Conservation (phyloP, 345 rosid species). For the Eucalyptus polyanthemos region DNA sequence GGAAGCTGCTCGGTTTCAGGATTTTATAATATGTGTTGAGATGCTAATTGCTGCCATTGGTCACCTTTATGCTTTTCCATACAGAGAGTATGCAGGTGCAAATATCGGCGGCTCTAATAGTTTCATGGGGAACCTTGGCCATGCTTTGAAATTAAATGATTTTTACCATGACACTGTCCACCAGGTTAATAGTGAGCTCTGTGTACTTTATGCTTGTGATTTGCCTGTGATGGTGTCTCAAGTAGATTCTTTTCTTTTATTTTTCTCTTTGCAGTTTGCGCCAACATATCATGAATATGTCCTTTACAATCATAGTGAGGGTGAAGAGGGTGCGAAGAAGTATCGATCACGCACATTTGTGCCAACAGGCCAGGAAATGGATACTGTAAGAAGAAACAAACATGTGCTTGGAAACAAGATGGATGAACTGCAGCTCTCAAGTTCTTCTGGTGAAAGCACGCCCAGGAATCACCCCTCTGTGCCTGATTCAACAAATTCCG, state of each 20-base stretch:
- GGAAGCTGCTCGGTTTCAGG: constrained; percentile 84
- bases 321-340: constrained; percentile 83
- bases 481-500: constrained; percentile 22
- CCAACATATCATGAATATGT: constrained; percentile 98
- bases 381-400: constrained; percentile 75
- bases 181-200: constrained; percentile 39
- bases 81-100: constrained; percentile 97
- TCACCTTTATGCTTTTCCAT: constrained; percentile 92
- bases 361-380: constrained; percentile 98
- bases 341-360: constrained; percentile 91
- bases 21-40: constrained; percentile 87
- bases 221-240: neutral
- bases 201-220: neutral
- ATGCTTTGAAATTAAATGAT: constrained; percentile 88
- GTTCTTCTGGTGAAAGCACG: constrained; percentile 57
- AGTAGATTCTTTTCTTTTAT: neutral
- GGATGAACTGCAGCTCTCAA: constrained; percentile 69
- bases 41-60: constrained; percentile 98
- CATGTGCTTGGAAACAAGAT: constrained; percentile 51
- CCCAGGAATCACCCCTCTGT: constrained; percentile 16
- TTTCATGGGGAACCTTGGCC: constrained; percentile 73
- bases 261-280: constrained; percentile 56
- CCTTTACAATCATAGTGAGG: constrained; percentile 76
- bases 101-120: constrained; percentile 66
- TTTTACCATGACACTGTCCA: constrained; percentile 98